Base-by-base conservation (phyloP, 352 stramenopile species). In the Phytophthora pseudosyringae region DNA sequence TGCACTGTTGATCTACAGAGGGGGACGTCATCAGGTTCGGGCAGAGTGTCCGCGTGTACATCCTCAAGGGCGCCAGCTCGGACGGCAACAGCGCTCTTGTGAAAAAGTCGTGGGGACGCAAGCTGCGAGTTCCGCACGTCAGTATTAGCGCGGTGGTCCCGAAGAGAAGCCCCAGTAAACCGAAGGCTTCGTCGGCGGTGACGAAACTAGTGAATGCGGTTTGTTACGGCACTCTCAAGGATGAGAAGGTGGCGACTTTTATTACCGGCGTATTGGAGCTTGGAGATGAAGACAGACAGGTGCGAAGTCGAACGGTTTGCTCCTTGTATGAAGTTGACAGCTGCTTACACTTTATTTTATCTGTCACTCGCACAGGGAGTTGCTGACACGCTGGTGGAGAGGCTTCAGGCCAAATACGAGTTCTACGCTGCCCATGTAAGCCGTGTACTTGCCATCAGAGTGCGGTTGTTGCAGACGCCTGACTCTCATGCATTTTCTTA, bases 11-110 rank as follows among this genome's bases (percentile, higher is more conserved):
- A 40, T 35, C 12, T 32, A 12, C 57, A 91, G 88, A 96, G 35
- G 87, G 87, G 60, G 88, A 96, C 50, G 74, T 90, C 8, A 75
- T 96, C 53, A 93, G 90, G 58, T 96, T 96, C 57, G 88, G 88
- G 8, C 88, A 96, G 59, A 96, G 88, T 67, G 81, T 94, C 16
- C 86, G 88, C 43, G 71, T 93, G 50, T 96, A 96, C 51, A 82
- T 91, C 15, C 51, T 96, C 15, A 94, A 94, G 46, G 88, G 88
- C 5, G 86, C 75, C 3, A 80, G 80, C 25, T 58, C 75, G 5
- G 76, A 89, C 3, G 83, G 86, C 11, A 75, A 69, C 26, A 96
- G 88, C 35, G 77, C 80, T 36, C 67, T 80, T 5, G 78, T 91
- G 33, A 96, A 96, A 66, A 94, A 93, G 39, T 84, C 76, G 11